A percentile compares a stretch with the other conserved stretches of the same genome.
These are phyloP conservation scores for Calendula officinalis DNA, from an alignment of 129 eudicot genomes.

Conservation along the genomic window DNA sequence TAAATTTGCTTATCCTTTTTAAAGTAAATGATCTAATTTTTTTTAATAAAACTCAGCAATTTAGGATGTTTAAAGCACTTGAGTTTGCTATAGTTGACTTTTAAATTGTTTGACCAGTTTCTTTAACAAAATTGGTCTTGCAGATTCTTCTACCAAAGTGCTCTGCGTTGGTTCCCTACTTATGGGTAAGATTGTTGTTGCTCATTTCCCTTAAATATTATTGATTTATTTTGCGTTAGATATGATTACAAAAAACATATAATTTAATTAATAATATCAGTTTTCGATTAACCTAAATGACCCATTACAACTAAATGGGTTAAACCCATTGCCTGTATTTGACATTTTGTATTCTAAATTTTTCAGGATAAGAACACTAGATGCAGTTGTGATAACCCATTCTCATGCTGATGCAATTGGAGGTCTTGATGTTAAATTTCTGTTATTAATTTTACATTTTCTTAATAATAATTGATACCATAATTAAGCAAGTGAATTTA, in stretches of 20 bases:
- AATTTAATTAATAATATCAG: no score
- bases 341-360: background rate
- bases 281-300: no score
- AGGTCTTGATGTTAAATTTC: conserved; percentile 55
- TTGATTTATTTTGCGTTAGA: background rate
- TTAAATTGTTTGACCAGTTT: background rate
- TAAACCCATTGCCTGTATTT: no score
- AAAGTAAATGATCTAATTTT: background rate
- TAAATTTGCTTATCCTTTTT: background rate
- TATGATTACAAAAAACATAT: no score
- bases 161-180: conserved; percentile 86
- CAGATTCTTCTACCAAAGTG: conserved; percentile 99
- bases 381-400: conserved; percentile 96
- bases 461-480: conserved; percentile 6
- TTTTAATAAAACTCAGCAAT: background rate
- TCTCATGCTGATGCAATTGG: conserved; percentile 99
- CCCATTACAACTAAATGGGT: no score
- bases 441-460: conserved; percentile 28
- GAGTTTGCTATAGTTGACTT: conserved; percentile 1
- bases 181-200: conserved; percentile 57
- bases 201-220: background rate
- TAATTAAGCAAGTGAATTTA: conserved; percentile 3
- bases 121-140: conserved; percentile 8
- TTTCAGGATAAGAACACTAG: conserved; percentile 90
- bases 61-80: conserved; percentile 5